phyloP scores from a whole-genome alignment of 257 asterid genomes.

The Gardenia jasminoides region DNA sequence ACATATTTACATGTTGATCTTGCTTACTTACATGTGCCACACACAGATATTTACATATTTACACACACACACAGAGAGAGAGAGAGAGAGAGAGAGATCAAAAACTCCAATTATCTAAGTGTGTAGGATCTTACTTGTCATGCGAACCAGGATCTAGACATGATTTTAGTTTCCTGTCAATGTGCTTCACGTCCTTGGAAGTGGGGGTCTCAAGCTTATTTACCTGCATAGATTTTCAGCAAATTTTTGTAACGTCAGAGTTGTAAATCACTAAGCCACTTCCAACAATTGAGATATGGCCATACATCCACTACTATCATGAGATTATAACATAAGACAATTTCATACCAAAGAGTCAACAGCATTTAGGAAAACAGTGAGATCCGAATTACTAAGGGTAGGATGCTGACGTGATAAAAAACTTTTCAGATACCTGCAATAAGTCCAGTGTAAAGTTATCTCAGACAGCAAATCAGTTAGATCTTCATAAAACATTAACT shows the following conservation, averaged over 20 bases:
- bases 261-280: not conserved
- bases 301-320: not conserved
- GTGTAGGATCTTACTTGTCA: constrained; percentile 61
- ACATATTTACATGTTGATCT: too few relatives aligned
- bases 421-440: constrained; percentile 59
- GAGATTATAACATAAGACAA: not conserved
- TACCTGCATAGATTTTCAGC: constrained; percentile 41
- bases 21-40: not conserved
- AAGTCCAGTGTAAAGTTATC: constrained; percentile 24
- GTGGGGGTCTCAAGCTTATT: constrained; percentile 77
- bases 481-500: constrained; percentile 6
- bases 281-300: not conserved
- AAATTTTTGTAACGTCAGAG: not conserved
- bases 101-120: constrained; percentile 14
- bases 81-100: not conserved
- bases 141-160: constrained; percentile 91
- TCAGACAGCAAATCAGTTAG: constrained; percentile 20
- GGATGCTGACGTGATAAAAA: constrained; percentile 68
- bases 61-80: constrained; percentile 4
- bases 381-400: constrained; percentile 49
- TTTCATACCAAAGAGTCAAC: constrained; percentile 61
- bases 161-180: constrained; percentile 89
- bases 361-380: constrained; percentile 39
- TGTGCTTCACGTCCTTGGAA: constrained; percentile 87
- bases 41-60: not conserved